Base-by-base conservation (phyloP, 305 asterid genomes). In the Lippia alba region DNA sequence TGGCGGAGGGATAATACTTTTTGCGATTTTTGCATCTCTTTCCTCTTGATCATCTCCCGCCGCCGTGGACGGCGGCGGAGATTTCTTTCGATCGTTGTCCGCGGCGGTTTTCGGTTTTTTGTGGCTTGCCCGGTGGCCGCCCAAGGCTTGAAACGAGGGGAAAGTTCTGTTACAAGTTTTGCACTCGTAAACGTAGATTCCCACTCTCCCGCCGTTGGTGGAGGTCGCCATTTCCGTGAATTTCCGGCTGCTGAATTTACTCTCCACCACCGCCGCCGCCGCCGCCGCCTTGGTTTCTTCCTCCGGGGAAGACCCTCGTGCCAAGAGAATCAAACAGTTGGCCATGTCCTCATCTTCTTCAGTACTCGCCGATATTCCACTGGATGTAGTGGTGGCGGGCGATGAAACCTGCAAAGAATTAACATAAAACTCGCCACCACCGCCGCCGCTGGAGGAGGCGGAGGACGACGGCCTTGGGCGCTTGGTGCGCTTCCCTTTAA, bases 91-190 rank as follows among this genome's bases (percentile, higher is more conserved):
- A 24, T 77, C 88, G 15, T 8, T 15, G 3, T 78, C 86, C 0
- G 55, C 49, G 39, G 62, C 48, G 32, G 76, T 44, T 64, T 89
- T 91, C 0, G 83, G 86, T 71, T 76, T 83, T 81, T 83, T 91
- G 60, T 91, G 97, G 53, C 98, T 85, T 12, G 98, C 91, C 51
- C 98, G 64, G 77, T 92, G 98, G 6, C 96, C 98, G 4, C 98
- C 98, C 19, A 92, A 67, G 45, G 98, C 98, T 76, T 92, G 98
- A 59, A 92, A 92, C 0, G 98, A 88, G 5, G 89, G 85, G 73
- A 92, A 92, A 58, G 79, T 74, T 54, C 89, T 75, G 78, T 78
- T 80, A 59, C 97, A 92, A 12, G 97, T 88, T 63, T 88, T 92
- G 75, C 97, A 92, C 78, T 87, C 97, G 64, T 92, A 88, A 15